These are phyloP conservation scores for Deuterostichococcus epilithicus DNA, from an alignment of 139 green algal genomes.

Conservation along the genomic window DNA sequence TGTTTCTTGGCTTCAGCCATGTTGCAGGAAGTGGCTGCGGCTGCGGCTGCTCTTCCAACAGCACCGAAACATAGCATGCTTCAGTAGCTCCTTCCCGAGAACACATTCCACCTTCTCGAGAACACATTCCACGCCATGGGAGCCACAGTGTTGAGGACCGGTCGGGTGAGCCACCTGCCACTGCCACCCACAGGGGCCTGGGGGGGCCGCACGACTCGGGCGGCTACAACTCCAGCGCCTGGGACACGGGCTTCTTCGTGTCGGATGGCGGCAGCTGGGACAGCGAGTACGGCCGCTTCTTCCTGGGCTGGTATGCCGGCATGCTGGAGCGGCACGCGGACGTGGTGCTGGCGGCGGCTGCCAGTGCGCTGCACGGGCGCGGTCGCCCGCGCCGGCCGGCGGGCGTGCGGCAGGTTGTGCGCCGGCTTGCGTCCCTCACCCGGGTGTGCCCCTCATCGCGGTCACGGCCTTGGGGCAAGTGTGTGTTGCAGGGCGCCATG, in stretches of 20 bases:
- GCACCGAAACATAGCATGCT: too few species aligned
- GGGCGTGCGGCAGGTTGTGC: slow-evolving; percentile 34
- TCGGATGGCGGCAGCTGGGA: slow-evolving; percentile 78
- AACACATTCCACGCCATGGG: too few species aligned
- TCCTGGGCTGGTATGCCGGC: slow-evolving; percentile 89
- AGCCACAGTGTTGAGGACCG: background rate
- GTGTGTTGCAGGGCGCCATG: too few species aligned
- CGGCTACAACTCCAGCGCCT: slow-evolving; percentile 84
- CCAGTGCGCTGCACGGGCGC: slow-evolving; percentile 51
- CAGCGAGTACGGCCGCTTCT: slow-evolving; percentile 90
- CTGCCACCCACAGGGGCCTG: slow-evolving; percentile 57
- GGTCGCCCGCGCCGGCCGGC: slow-evolving; percentile 44
- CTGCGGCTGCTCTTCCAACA: too few species aligned
- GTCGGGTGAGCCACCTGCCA: background rate
- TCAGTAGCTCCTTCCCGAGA: too few species aligned
- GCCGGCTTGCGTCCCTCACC: background rate
- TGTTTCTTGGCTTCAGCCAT: too few species aligned
- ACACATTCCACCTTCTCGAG: too few species aligned
- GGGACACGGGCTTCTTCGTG: slow-evolving; percentile 92
- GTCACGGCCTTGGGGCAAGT: background rate
- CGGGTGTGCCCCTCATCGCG: slow-evolving; percentile 29
- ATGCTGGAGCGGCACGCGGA: slow-evolving; percentile 85
- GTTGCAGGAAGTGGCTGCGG: too few species aligned
- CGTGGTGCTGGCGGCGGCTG: slow-evolving; percentile 65
- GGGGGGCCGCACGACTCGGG: slow-evolving; percentile 89